A percentile compares a stretch with the other conserved stretches of the same genome.
phyloP scores from a whole-genome alignment of 2,329 filamentous ascomycete genomes.

The Magnaporthiopsis poae region DNA sequence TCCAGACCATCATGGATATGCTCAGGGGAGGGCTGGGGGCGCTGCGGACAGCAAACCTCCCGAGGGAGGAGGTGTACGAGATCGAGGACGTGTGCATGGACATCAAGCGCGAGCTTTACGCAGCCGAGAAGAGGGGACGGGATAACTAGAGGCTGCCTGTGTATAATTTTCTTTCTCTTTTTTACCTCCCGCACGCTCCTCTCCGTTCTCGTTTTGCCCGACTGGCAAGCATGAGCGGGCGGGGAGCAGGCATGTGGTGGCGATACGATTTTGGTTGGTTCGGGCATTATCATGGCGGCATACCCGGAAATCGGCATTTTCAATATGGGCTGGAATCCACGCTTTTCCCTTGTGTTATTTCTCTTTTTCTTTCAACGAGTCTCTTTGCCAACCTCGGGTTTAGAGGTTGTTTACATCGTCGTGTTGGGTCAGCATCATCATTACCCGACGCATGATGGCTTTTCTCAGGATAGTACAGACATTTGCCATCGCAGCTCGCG shows the following conservation, averaged over 20 bases:
- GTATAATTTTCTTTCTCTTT: neutral
- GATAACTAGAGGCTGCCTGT: slow-evolving; percentile 12
- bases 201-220: neutral
- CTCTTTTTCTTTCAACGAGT: neutral
- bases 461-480: too few relatives aligned
- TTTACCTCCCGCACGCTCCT: neutral
- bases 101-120: slow-evolving; percentile 62
- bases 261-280: neutral
- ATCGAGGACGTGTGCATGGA: slow-evolving; percentile 74
- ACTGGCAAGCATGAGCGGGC: neutral
- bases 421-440: neutral
- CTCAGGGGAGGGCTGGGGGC: slow-evolving; percentile 48
- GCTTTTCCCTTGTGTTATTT: neutral
- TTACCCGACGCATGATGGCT: neutral
- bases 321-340: slow-evolving; percentile 7
- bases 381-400: neutral
- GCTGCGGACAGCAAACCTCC: slow-evolving; percentile 50
- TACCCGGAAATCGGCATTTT: neutral
- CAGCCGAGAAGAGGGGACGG: slow-evolving; percentile 53
- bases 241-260: neutral
- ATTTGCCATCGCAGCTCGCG: too few relatives aligned
- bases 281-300: neutral
- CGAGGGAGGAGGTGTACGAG: slow-evolving; percentile 55
- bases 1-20: slow-evolving; percentile 40
- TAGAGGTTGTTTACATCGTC: neutral